Conservation (phyloP, 495 filamentous ascomycete species). For the Penicillium lividum region DNA sequence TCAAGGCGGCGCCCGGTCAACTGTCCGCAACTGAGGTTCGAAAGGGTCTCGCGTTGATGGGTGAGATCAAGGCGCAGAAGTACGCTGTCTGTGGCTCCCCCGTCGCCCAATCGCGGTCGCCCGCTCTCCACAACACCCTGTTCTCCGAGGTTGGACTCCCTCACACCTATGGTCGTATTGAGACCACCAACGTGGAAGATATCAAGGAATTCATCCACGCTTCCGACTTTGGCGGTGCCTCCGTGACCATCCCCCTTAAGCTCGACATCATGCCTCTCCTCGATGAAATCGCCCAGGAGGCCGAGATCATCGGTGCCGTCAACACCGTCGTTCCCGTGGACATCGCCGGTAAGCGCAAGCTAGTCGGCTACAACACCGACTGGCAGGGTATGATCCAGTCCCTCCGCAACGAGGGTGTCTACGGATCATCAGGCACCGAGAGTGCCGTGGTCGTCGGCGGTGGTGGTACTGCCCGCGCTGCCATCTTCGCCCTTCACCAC, state of each 20-base stretch:
- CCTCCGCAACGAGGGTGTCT: slow-evolving; percentile 71
- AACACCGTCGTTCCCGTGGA: slow-evolving; percentile 79
- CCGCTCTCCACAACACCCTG: slow-evolving; percentile 84
- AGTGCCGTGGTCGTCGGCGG: slow-evolving; percentile 73
- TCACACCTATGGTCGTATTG: slow-evolving; percentile 78
- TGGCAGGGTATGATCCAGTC: slow-evolving; percentile 89
- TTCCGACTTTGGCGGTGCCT: slow-evolving; percentile 84
- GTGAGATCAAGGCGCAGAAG: slow-evolving; percentile 71
- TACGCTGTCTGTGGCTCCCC: slow-evolving; percentile 90
- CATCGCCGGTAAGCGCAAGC: slow-evolving; percentile 41
- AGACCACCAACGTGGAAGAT: slow-evolving; percentile 68
- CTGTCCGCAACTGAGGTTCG: slow-evolving; percentile 90
- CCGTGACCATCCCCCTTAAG: slow-evolving; percentile 95
- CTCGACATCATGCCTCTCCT: slow-evolving; percentile 80
- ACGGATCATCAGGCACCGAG: slow-evolving; percentile 36
- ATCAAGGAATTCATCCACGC: slow-evolving; percentile 67
- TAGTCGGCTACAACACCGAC: slow-evolving; percentile 92
- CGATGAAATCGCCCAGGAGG: slow-evolving; percentile 77
- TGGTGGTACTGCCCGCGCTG: slow-evolving; percentile 89
- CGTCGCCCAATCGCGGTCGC: slow-evolving; percentile 76
- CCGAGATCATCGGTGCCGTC: slow-evolving; percentile 83
- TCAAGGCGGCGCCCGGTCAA: slow-evolving; percentile 94
- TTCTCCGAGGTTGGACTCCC: slow-evolving; percentile 81
- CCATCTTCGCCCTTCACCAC: slow-evolving; percentile 81
- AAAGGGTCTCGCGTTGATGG: slow-evolving; percentile 71